phyloP scores from a whole-genome alignment of 129 eudicot genomes.

The Saussurea involucrata region DNA sequence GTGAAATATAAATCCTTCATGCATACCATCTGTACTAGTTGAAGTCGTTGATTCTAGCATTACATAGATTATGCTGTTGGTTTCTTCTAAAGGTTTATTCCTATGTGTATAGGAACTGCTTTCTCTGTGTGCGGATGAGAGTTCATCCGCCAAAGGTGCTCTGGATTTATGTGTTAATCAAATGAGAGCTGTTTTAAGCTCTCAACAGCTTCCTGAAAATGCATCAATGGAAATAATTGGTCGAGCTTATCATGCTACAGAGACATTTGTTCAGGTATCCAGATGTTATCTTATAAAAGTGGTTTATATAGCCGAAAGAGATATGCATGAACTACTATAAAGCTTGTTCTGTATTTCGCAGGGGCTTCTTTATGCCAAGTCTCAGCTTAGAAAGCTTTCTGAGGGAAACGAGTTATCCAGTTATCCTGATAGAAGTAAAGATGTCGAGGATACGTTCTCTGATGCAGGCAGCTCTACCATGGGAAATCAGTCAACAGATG shows the following conservation, averaged over 20 bases:
- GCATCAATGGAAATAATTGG: constrained; percentile 98
- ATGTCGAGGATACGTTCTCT: constrained; percentile 82
- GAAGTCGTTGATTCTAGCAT: not conserved
- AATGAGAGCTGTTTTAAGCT: constrained; percentile 74
- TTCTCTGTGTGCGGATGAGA: constrained; percentile 85
- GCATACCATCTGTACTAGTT: not conserved
- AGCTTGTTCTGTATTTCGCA: constrained; percentile 27
- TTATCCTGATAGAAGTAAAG: constrained; percentile 67
- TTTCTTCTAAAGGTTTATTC: not conserved
- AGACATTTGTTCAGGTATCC: constrained; percentile 88
- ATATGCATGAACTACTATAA: not conserved
- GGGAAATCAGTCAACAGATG: constrained; percentile 84
- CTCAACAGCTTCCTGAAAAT: constrained; percentile 72
- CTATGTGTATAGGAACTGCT: constrained; percentile 65
- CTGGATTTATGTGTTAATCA: constrained; percentile 79
- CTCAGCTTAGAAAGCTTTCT: constrained; percentile 69
- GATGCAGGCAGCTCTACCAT: constrained; percentile 92
- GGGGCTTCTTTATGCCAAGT: constrained; percentile 82
- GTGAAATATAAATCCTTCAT: not conserved
- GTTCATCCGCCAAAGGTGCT: constrained; percentile 85
- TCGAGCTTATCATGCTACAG: constrained; percentile 96
- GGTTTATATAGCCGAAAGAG: not conserved
- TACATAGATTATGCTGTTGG: constrained; percentile 1
- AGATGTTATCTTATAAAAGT: not conserved
- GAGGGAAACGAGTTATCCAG: constrained; percentile 58